A percentile compares a stretch with the other conserved stretches of the same genome.
phyloP scores from a whole-genome alignment of 108 stramenopile species.

The Skeletonema tropicum region DNA sequence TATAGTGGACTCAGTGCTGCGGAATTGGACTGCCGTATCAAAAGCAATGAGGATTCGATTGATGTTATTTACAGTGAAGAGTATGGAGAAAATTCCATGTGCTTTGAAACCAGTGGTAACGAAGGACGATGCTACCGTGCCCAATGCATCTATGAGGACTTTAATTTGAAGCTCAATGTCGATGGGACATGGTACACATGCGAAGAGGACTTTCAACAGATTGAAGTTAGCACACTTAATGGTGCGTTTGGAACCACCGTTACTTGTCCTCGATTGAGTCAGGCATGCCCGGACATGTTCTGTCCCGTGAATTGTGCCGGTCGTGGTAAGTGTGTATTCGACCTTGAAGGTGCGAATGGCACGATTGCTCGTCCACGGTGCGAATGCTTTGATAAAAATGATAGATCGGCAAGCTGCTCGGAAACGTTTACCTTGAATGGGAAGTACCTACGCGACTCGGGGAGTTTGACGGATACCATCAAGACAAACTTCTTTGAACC shows the following conservation, averaged over 20 bases:
- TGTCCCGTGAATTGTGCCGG: slow-evolving; percentile 86
- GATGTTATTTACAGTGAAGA: slow-evolving; percentile 68
- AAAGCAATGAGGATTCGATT: slow-evolving; percentile 59
- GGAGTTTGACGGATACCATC: slow-evolving; percentile 66
- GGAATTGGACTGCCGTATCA: slow-evolving; percentile 64
- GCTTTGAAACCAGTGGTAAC: slow-evolving; percentile 68
- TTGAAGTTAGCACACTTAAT: slow-evolving; percentile 44
- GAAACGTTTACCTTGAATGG: slow-evolving; percentile 74
- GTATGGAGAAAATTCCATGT: slow-evolving; percentile 71
- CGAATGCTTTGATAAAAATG: slow-evolving; percentile 78
- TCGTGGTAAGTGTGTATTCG: slow-evolving; percentile 75
- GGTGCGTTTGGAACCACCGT: slow-evolving; percentile 48
- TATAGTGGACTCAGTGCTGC: slow-evolving; percentile 63
- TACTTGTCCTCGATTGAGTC: slow-evolving; percentile 57
- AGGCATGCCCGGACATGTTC: slow-evolving; percentile 83
- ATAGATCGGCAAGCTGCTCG: slow-evolving; percentile 80
- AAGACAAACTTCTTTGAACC: slow-evolving; percentile 87
- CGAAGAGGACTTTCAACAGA: slow-evolving; percentile 75
- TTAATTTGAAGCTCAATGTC: slow-evolving; percentile 49
- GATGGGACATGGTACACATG: slow-evolving; percentile 68
- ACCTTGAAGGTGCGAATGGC: slow-evolving; percentile 48
- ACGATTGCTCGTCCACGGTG: slow-evolving; percentile 55
- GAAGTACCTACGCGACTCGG: slow-evolving; percentile 68
- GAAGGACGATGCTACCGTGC: slow-evolving; percentile 78
- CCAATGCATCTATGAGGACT: slow-evolving; percentile 56